A percentile compares a stretch with the other conserved stretches of the same genome.
These are phyloP conservation scores for Elsinoe fawcettii DNA, from an alignment of 2,329 filamentous ascomycete genomes.

Conservation along the genomic window DNA sequence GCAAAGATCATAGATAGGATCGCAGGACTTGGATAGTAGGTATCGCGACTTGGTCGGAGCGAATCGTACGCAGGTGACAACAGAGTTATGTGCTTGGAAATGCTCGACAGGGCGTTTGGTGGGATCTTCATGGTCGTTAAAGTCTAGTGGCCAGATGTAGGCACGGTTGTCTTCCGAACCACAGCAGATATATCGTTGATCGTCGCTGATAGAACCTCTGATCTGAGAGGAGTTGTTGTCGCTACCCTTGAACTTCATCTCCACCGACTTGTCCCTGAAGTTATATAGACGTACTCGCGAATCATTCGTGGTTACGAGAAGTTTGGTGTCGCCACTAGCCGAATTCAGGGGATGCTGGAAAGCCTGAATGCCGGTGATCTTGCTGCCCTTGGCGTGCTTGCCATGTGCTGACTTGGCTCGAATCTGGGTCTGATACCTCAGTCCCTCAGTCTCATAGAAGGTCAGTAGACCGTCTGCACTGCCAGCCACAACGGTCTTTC, in stretches of 20 bases:
- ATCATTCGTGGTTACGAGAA: conserved; percentile 91
- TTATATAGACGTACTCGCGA: conserved; percentile 87
- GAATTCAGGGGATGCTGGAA: conserved; percentile 52
- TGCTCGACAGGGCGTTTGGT: conserved; percentile 79
- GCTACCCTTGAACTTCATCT: conserved; percentile 85
- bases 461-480: conserved; percentile 76
- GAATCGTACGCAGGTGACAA: conserved; percentile 82
- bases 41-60: conserved; percentile 72
- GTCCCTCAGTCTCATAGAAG: conserved; percentile 86
- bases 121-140: conserved; percentile 55
- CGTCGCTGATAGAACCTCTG: conserved; percentile 78
- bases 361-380: conserved; percentile 89
- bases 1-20: conserved; percentile 93
- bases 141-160: conserved; percentile 76
- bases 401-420: conserved; percentile 89
- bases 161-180: conserved; percentile 86
- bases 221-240: conserved; percentile 89
- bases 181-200: conserved; percentile 77
- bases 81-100: conserved; percentile 82
- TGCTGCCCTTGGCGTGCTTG: conserved; percentile 91
- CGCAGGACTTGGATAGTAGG: conserved; percentile 70
- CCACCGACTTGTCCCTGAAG: conserved; percentile 72
- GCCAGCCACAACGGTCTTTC: conserved; percentile 80
- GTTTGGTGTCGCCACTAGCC: conserved; percentile 61
- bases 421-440: conserved; percentile 76